Base-by-base conservation (phyloP, 805 yeast species). In the Barnettozyma botsteinii region DNA sequence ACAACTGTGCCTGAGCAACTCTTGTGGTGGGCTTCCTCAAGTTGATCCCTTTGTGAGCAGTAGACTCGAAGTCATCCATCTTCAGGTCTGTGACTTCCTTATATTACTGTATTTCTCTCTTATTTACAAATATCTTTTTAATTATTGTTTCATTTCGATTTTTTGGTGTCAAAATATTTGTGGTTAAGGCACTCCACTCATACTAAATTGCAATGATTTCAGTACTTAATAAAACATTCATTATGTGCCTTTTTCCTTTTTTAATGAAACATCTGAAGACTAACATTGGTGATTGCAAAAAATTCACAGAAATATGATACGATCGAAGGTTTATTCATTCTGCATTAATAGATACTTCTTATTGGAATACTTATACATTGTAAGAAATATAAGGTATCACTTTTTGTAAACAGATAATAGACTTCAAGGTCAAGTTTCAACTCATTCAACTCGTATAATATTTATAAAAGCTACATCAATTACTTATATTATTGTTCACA, bases 1-100 rank as follows among this genome's bases (percentile, higher is more conserved):
- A 62, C 7, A 86, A 64, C 62, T 91, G 98, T 7, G 91, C 80
- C 9, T 82, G 75, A 1, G 89, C 83, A 34, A 88, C 81, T 41
- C 86, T 41, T 1, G 56, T 53, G 1, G 57, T 52, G 12, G 59
- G 59, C 21, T 47, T 51, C 14, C 59, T 45, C 5, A 53, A 49
- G 29, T 53, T 55, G 7, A 48, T 42, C 2, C 45, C 43, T n/a
- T n/a, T n/a, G 7, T 43, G 47, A 14, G 36, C 18, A 3, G 38
- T 25, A 3, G 24, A 13, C 23, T 19, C 27, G 18, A 33, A 17
- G 34, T 33, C 31, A 2, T 34, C 38, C 42, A 39, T 39, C 21
- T 17, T 21, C 10, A 10, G 15, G 7, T 9, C 14, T 10, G 10
- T 23, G 19, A 14, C 91, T 78, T 7, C 87, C 85, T 46, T 89